phyloP scores from a whole-genome alignment of 2,329 filamentous ascomycete genomes.

The Xylariaceae sp. region DNA sequence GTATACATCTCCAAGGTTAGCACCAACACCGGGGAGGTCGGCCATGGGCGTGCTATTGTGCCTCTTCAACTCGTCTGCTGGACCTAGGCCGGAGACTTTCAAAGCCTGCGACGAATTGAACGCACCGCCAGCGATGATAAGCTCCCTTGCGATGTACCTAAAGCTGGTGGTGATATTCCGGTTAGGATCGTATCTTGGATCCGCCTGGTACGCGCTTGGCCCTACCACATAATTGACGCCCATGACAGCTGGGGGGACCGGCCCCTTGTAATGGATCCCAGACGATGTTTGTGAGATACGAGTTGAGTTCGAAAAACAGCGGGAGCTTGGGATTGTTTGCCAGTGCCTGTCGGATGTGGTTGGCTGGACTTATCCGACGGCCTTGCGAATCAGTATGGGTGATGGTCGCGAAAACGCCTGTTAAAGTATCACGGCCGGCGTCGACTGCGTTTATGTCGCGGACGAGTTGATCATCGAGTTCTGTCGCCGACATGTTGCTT shows the following conservation, averaged over 20 bases:
- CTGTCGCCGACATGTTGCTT: conserved; percentile 18
- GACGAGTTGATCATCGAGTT: conserved; percentile 17
- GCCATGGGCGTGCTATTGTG: conserved; percentile 41
- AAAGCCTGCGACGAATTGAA: conserved; percentile 53
- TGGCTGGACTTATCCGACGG: conserved; percentile 18
- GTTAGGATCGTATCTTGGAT: conserved; percentile 17
- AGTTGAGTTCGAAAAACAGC: conserved; percentile 16
- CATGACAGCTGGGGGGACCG: conserved; percentile 21
- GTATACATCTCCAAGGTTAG: conserved; percentile 55
- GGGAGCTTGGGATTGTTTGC: conserved; percentile 19
- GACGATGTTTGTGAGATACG: conserved; percentile 21
- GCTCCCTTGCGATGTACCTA: conserved; percentile 41
- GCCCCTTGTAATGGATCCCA: conserved; percentile 21
- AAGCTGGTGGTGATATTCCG: conserved; percentile 32
- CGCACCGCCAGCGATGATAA: conserved; percentile 48
- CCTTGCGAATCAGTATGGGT: conserved; percentile 19
- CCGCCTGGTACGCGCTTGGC: conserved; percentile 22
- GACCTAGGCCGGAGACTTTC: conserved; percentile 45
- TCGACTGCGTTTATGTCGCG: conserved; percentile 23
- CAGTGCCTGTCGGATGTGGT: conserved; percentile 22
- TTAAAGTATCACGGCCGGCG: conserved; percentile 18
- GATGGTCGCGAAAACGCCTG: conserved; percentile 22
- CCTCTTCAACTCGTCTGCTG: conserved; percentile 35
- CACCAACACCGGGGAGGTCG: conserved; percentile 55
- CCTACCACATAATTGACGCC: conserved; percentile 20